Evolutionary conservation across 495 filamentous ascomycete species (phyloP).

Genomic region (Halenospora varia): DNA sequence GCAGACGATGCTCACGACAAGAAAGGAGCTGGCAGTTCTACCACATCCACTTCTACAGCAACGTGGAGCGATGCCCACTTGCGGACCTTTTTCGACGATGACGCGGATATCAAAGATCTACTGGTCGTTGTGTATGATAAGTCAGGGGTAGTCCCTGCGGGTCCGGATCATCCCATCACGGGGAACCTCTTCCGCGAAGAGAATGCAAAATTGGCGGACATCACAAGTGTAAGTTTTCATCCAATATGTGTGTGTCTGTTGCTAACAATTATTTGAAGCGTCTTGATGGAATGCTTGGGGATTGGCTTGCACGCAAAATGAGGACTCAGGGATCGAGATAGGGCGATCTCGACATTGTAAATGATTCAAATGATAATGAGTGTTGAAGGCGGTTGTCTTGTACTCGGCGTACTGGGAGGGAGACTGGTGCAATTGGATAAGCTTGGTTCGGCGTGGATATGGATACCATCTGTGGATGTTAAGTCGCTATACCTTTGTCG

Average conservation of each 20-base stretch:
- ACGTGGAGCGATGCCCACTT: conserved; percentile 85
- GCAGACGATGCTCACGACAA: conserved; percentile 35
- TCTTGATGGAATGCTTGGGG: conserved; percentile 80
- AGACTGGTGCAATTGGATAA: neutral
- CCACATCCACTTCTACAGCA: conserved; percentile 41
- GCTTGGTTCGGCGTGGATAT: neutral
- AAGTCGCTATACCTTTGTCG: neutral
- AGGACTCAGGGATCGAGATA: conserved; percentile 35
- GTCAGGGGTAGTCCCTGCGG: conserved; percentile 68
- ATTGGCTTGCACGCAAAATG: conserved; percentile 70
- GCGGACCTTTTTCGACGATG: conserved; percentile 86
- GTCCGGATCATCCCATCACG: conserved; percentile 79
- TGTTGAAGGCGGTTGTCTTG: neutral
- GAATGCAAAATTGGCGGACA: conserved; percentile 74
- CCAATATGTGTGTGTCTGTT: neutral
- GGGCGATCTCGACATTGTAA: conserved; percentile 11
- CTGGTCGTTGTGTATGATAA: conserved; percentile 90
- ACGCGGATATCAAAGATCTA: conserved; percentile 85
- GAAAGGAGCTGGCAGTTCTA: conserved; percentile 33
- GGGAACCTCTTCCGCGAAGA: conserved; percentile 78
- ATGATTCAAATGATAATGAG: conserved; percentile 22
- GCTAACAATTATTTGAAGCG: conserved; percentile 37
- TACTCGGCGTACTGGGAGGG: neutral
- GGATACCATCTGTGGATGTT: neutral
- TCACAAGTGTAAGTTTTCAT: conserved; percentile 57